Base-by-base conservation (phyloP, 2,329 filamentous ascomycete species). In the Aureobasidium melanogenum region DNA sequence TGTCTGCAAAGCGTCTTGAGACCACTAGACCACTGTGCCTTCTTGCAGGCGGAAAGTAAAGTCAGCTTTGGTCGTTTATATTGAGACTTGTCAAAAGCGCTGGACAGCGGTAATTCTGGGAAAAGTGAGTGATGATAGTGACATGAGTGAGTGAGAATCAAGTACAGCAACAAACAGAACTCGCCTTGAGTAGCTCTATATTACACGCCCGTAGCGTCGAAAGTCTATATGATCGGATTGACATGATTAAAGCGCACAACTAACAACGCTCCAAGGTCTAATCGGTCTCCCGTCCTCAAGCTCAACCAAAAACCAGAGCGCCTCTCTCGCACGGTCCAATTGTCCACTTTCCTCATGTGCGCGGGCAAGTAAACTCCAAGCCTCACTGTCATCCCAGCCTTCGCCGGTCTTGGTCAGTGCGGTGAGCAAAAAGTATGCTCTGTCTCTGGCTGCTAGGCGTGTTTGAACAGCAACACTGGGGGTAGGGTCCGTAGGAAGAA, bases 281-380 rank as follows among this genome's bases (percentile, higher is more conserved):
- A 96, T 82, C 0, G 88, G 90, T 65, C 84, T 85, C 8, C 84
- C 85, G 71, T 99, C 93, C 72, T 97, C 94, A 32, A 99, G 79
- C 74, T 97, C 91, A 14, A 99, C 89, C 68, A 92, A 96, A 91
- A 93, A 97, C 94, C 94, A 97, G 7, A 97, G 80, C 48, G 92
- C 91, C 67, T 94, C 88, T 76, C 92, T 95, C 15, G 94, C 88
- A 77, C 93, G 96, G 39, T 94, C 89, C 1, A 84, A 75, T 76
- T 96, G 89, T 0, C 88, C 89, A 62, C 89, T 89, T 70, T 91
- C 85, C 74, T 99, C 94, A 69, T 97, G 89, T 10, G 90, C 91
- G 64, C 91, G 81, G 0, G 91, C 89, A 36, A 99, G 82, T 5
- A 88, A 84, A 69, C 91, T 93, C 94, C 94, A 99, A 5, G 93